Evolutionary conservation across 2,329 filamentous ascomycete genomes (phyloP).

Genomic region (Allantophomopsis lycopodina): DNA sequence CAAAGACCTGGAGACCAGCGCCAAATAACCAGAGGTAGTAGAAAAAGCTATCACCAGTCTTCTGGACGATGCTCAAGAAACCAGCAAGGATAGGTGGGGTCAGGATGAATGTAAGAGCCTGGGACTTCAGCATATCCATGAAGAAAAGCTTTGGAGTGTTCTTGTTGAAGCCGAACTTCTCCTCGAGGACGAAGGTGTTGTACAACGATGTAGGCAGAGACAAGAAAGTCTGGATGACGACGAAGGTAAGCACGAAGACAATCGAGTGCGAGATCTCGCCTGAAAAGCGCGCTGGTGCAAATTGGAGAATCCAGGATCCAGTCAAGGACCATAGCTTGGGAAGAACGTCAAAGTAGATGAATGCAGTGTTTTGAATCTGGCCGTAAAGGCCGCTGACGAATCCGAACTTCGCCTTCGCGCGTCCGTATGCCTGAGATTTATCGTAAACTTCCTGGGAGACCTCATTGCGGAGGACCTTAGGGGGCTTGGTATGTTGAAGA

Average conservation of each 20-base stretch:
- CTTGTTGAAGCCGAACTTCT: constrained; percentile 98
- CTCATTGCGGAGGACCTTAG: constrained; percentile 77
- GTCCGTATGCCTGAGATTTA: constrained; percentile 88
- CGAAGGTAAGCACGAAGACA: constrained; percentile 80
- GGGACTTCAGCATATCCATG: constrained; percentile 82
- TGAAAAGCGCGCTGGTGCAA: constrained; percentile 63
- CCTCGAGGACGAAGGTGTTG: constrained; percentile 89
- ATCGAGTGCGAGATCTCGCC: constrained; percentile 93
- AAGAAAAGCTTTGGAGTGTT: constrained; percentile 83
- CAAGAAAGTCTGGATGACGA: constrained; percentile 66
- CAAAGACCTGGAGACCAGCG: constrained; percentile 78
- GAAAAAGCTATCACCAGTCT: constrained; percentile 90
- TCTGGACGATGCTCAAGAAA: constrained; percentile 87
- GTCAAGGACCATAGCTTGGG: constrained; percentile 82
- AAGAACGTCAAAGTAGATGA: constrained; percentile 83
- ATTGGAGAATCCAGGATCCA: constrained; percentile 59
- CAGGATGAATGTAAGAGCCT: constrained; percentile 66
- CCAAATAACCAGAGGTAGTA: constrained; percentile 96
- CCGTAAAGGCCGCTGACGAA: constrained; percentile 71
- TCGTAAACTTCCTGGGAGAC: constrained; percentile 85
- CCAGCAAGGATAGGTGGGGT: constrained; percentile 81
- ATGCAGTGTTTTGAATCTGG: constrained; percentile 76
- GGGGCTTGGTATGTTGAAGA: constrained; percentile 64
- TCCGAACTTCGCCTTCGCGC: constrained; percentile 85
- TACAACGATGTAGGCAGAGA: constrained; percentile 77